These are phyloP conservation scores for Mycena rosella DNA, from an alignment of 768 basidiomycete genomes.

Conservation along the genomic window DNA sequence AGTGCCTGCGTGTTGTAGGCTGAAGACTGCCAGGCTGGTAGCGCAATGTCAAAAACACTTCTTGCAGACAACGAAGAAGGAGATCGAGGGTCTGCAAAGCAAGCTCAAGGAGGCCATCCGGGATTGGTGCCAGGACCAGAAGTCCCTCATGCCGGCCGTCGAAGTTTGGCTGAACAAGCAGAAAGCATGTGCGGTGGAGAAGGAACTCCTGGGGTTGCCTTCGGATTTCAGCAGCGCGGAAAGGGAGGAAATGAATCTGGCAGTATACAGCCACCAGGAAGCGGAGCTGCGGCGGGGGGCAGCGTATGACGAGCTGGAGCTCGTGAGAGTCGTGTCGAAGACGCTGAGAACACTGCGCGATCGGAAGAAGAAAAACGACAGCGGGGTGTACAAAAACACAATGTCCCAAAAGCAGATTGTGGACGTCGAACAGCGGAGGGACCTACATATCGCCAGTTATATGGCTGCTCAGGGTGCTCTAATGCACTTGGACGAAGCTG, in stretches of 20 bases:
- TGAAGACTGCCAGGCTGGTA: neutral
- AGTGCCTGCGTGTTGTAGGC: neutral
- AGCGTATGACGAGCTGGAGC: neutral
- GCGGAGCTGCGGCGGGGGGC: slow-evolving; percentile 3
- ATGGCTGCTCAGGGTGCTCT: slow-evolving; percentile 9
- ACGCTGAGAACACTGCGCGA: neutral
- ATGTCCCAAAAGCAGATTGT: slow-evolving; percentile 1
- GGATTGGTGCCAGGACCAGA: neutral
- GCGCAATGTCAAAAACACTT: neutral
- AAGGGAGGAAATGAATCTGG: neutral
- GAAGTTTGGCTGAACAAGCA: neutral
- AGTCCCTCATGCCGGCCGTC: neutral
- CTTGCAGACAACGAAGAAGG: neutral
- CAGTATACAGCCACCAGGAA: neutral
- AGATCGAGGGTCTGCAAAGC: neutral
- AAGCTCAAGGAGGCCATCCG: neutral
- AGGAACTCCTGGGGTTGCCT: slow-evolving; percentile 13
- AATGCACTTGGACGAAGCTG: neutral
- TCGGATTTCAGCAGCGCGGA: neutral
- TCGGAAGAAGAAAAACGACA: slow-evolving; percentile 21
- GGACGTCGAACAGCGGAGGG: neutral
- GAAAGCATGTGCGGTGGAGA: neutral
- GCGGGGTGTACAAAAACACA: slow-evolving; percentile 6
- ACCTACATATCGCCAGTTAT: slow-evolving; percentile 11
- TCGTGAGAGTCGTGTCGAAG: neutral